phyloP scores from a whole-genome alignment of 768 basidiomycete genomes.

The Agrocybe chaxingu region DNA sequence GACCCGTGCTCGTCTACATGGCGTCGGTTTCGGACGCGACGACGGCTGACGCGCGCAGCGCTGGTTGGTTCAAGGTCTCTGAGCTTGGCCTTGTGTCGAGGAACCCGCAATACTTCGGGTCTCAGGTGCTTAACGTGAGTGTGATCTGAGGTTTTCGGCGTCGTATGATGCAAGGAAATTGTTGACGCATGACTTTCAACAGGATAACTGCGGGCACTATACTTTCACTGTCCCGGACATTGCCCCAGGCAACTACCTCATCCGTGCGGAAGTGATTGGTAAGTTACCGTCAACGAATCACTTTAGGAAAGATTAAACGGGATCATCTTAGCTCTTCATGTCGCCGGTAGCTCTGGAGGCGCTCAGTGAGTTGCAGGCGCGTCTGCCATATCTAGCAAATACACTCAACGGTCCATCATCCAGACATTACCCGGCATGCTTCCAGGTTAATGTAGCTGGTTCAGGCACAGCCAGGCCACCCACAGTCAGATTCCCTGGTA shows the following conservation, averaged over 20 bases:
- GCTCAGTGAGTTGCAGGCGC: conserved; percentile 45
- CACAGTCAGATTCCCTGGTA: conserved; percentile 53
- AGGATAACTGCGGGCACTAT: conserved; percentile 54
- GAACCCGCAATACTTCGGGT: conserved; percentile 46
- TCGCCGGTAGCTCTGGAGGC: conserved; percentile 50
- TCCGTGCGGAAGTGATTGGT: conserved; percentile 75
- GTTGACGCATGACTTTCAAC: background rate
- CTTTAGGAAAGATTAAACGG: conserved; percentile 25
- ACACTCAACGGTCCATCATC: too few relatives aligned
- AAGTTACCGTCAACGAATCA: conserved; percentile 8
- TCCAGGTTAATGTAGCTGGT: conserved; percentile 53
- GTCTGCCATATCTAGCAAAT: too few relatives aligned
- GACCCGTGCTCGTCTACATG: conserved; percentile 48
- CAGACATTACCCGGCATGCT: conserved; percentile 63
- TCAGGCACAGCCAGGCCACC: conserved; percentile 45
- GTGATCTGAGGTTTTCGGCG: background rate
- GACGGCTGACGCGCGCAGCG: conserved; percentile 37
- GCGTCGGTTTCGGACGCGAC: conserved; percentile 44
- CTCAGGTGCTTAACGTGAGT: conserved; percentile 29
- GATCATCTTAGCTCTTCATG: conserved; percentile 50
- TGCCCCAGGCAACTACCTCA: conserved; percentile 63
- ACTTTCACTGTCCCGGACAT: conserved; percentile 54
- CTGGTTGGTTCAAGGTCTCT: conserved; percentile 50
- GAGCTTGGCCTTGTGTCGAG: conserved; percentile 47
- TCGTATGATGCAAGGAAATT: too few relatives aligned